Evolutionary conservation across 371 early-diverging fungal species (phyloP).

Genomic region (Mortierella sp.): DNA sequence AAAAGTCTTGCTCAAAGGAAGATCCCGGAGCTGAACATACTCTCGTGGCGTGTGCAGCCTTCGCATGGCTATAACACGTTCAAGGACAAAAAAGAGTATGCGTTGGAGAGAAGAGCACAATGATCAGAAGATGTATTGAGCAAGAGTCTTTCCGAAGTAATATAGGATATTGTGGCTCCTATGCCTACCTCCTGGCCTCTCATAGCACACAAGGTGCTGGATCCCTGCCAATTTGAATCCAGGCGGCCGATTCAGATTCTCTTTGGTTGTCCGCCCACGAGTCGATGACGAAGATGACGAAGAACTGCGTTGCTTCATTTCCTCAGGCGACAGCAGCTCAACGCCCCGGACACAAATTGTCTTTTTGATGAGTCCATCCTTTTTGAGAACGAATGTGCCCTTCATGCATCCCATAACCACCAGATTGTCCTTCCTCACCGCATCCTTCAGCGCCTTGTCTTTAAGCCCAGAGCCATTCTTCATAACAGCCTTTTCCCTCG

Average conservation of each 20-base stretch:
- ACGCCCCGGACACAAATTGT: constrained; percentile 63
- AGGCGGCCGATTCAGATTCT: not conserved
- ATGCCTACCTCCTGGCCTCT: constrained; percentile 27
- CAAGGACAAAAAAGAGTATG: not conserved
- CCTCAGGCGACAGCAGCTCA: constrained; percentile 9
- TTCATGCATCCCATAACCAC: constrained; percentile 53
- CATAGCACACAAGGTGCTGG: constrained; percentile 44
- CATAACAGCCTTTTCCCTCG: constrained; percentile 30
- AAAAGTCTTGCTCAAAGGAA: constrained; percentile 32
- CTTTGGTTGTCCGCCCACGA: not conserved
- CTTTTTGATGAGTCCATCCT: constrained; percentile 70
- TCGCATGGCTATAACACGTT: constrained; percentile 10
- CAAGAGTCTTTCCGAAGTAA: not conserved
- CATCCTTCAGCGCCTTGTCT: constrained; percentile 19
- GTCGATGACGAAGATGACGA: not conserved
- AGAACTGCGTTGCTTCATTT: not conserved
- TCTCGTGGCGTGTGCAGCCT: constrained; percentile 31
- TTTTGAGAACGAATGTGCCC: constrained; percentile 64
- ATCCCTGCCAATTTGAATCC: constrained; percentile 2
- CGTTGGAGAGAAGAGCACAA: too few relatives aligned
- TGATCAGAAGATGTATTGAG: not conserved
- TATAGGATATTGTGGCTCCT: not conserved
- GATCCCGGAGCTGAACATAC: constrained; percentile 28
- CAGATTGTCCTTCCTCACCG: constrained; percentile 23
- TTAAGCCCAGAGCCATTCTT: constrained; percentile 23